Base-by-base conservation (phyloP, 2,329 filamentous ascomycete genomes). In the Dendryphion nanum region DNA sequence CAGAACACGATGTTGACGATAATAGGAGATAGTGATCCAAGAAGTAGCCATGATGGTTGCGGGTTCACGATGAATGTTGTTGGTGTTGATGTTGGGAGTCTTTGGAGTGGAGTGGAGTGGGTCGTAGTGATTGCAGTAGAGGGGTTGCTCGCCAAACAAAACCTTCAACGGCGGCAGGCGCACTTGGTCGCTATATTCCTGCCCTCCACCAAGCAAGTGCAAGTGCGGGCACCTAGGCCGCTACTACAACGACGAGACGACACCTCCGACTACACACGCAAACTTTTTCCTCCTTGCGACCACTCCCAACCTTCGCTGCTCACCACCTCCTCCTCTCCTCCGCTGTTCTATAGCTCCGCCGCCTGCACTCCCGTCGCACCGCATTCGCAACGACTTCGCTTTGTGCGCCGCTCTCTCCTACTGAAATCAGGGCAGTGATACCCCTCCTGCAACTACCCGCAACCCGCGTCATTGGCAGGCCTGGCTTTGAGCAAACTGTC, bases 381-480 rank as follows among this genome's bases (percentile, higher is more conserved):
- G 55, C 56, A 51, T 48, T 33, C 37, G 45, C 46, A 34, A 42
- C 33, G 36, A 34, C 45, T 32, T 45, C 44, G 42, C 45, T 44
- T 46, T 50, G 53, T 51, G 44, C 41, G 42, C 44, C 42, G 33
- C 45, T 30, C 38, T 41, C 37, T 42, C 41, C 44, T 35, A 44
- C 47, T 51, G 41, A 42, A 47, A 46, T 35, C 44, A 42, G 38
- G 42, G 35, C 45, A 38, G 43, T 51, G 51, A 51, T 38, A 42
- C 55, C 51, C 38, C 29, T 8, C 38, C 46, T 55, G 52, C 45
- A 42, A 20, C 41, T 45, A 47, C 29, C 50, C 52, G 52, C 48
- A 38, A 35, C 54, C 53, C 56, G 53, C 61, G 55, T 59, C 51
- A 53, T 35, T 37, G 23, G n/a, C 10, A 8, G n/a, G n/a, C 10